phyloP scores from a whole-genome alignment of 2,329 filamentous ascomycete species.

The Aureobasidium vineae region DNA sequence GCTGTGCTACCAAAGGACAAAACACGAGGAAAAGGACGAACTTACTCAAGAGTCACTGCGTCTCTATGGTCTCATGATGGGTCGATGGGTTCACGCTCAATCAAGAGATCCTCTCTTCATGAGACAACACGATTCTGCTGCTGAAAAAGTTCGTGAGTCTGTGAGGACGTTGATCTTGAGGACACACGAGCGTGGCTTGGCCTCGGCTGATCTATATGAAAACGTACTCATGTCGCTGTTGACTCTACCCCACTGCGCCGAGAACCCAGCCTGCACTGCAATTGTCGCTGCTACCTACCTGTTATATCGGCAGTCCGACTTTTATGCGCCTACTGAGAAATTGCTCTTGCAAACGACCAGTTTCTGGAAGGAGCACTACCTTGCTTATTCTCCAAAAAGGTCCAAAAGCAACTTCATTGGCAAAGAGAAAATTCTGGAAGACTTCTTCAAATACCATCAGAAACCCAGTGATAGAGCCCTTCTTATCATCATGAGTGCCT shows the following conservation, averaged over 20 bases:
- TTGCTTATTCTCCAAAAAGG: not conserved
- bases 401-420: not conserved
- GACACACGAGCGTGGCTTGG: not conserved
- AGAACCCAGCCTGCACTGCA: not conserved
- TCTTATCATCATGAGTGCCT: conserved; percentile 28
- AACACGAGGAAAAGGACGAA: not conserved
- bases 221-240: not conserved
- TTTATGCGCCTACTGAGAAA: not conserved
- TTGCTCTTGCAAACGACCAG: not conserved
- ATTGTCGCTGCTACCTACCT: not conserved
- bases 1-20: not conserved
- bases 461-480: conserved; percentile 32
- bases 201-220: not conserved
- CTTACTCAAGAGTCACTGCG: not conserved
- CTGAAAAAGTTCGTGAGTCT: not conserved
- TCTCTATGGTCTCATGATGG: not conserved
- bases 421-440: not conserved
- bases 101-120: not conserved
- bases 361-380: conserved; percentile 1
- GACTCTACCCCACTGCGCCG: not conserved
- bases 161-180: not conserved
- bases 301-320: not conserved
- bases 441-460: conserved; percentile 33
- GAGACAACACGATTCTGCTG: not conserved
- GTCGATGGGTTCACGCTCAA: not conserved